Evolutionary conservation across 2,329 filamentous ascomycete genomes (phyloP), one percentile per base, ranked within the genome.

Genomic region (Venturiaceae sp.): DNA sequence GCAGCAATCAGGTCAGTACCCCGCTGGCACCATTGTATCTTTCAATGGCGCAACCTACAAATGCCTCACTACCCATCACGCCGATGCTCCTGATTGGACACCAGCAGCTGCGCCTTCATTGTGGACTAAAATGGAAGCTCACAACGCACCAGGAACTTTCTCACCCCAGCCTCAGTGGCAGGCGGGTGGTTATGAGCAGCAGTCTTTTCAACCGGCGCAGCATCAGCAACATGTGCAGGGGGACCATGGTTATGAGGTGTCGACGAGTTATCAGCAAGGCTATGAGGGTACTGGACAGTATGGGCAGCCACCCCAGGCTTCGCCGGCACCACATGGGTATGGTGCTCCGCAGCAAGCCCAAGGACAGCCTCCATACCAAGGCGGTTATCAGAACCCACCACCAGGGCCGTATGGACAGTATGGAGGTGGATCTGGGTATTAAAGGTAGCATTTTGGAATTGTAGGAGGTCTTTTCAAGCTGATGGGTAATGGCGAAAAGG

Each of bases 371-470:
- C 55, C 58, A 41, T 53, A 58, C 16, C 34, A 36, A 30, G 52
- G 37, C 21, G 52, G 39, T 23, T 46, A 36, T 28, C 28, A 55
- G 28, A 32, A 46, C 23, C 30, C 52, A 16, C 33, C 33, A 16
- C 36, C 52, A 3, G 34, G 59, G 4, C 52, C 55, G 37, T 53
- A 47, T 53, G 58, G 58, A 30, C 56, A 58, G 44, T 58, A 64
- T 59, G 44, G 39, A 5, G 19, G 59, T 44, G 39, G 8, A 65
- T 68, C 61, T 64, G 62, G 44, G 23, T 60, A 60, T 52, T 33
- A 46, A 46, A 2, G 11, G 13, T 16, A 28, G 26, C 5, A 19
- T 30, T 6, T 2, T 30, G 26, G 44, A 28, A 5, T n/a, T 30
- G 23, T 26, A 7, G 13, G 13, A n/a, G n/a, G n/a, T n/a, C n/a